Percentiles rank a stretch among this genome's conserved stretches.
These are phyloP conservation scores for Xylaria sp. DNA, from an alignment of 2,329 filamentous ascomycete genomes.

Conservation along the genomic window DNA sequence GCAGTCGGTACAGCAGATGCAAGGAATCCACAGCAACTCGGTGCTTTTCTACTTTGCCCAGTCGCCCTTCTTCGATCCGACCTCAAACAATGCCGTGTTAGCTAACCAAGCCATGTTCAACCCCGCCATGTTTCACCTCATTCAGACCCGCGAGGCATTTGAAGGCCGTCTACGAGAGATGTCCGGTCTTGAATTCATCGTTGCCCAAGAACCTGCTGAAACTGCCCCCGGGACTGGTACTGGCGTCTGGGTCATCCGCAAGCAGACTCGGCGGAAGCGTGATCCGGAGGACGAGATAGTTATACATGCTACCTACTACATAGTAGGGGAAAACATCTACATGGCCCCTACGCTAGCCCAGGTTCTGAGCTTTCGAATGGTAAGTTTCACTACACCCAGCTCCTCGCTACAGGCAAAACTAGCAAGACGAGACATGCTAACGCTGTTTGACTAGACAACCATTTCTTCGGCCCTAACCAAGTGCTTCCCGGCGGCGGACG, in stretches of 20 bases:
- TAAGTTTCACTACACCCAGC: constrained; percentile 43
- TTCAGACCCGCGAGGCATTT: constrained; percentile 67
- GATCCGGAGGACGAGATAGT: constrained; percentile 63
- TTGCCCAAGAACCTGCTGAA: constrained; percentile 68
- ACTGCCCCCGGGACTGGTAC: constrained; percentile 65
- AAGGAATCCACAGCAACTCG: constrained; percentile 67
- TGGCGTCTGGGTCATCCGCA: constrained; percentile 72
- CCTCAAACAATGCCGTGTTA: constrained; percentile 70
- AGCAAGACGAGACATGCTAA: constrained; percentile 3
- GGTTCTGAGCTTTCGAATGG: constrained; percentile 63
- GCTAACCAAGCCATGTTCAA: constrained; percentile 68
- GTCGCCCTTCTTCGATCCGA: constrained; percentile 71
- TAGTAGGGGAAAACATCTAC: constrained; percentile 70
- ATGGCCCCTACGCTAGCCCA: constrained; percentile 67
- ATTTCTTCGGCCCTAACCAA: constrained; percentile 62
- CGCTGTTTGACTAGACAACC: constrained; percentile 48
- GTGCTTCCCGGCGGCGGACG: constrained; percentile 56
- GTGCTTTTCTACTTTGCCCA: constrained; percentile 71
- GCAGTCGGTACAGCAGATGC: constrained; percentile 54
- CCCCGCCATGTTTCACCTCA: constrained; percentile 59
- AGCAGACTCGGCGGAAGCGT: constrained; percentile 67
- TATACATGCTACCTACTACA: constrained; percentile 66
- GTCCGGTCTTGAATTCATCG: constrained; percentile 70
- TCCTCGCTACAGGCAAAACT: neutral
- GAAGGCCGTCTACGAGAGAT: constrained; percentile 67